phyloP scores from a whole-genome alignment of 768 basidiomycete genomes.

The Phlegmacium glaucopus region DNA sequence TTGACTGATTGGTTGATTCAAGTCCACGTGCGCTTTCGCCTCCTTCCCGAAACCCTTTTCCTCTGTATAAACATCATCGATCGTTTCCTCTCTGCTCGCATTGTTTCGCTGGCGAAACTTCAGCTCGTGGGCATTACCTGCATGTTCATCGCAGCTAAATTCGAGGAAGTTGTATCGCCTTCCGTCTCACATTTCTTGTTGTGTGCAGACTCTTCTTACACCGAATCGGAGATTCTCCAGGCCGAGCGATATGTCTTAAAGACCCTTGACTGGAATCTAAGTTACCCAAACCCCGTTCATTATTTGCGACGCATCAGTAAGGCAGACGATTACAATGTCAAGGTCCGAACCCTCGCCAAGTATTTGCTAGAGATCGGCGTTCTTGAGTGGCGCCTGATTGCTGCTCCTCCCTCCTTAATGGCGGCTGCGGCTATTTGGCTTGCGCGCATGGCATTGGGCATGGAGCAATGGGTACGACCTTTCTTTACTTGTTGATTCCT shows the following conservation, averaged over 20 bases:
- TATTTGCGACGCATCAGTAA: slow-evolving; percentile 91
- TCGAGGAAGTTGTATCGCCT: slow-evolving; percentile 93
- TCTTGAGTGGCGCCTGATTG: slow-evolving; percentile 83
- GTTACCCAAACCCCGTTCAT: slow-evolving; percentile 92
- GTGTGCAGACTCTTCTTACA: slow-evolving; percentile 85
- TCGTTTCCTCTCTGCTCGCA: slow-evolving; percentile 72
- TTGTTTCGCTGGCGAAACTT: slow-evolving; percentile 86
- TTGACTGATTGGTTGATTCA: slow-evolving; percentile 96
- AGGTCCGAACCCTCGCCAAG: slow-evolving; percentile 88
- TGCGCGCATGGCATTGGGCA: slow-evolving; percentile 75
- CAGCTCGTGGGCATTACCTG: slow-evolving; percentile 95
- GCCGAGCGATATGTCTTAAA: slow-evolving; percentile 90
- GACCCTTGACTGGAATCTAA: slow-evolving; percentile 90
- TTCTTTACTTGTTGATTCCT: neutral
- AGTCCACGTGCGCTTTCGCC: slow-evolving; percentile 88
- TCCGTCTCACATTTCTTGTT: slow-evolving; percentile 86
- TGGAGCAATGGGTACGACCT: slow-evolving; percentile 81
- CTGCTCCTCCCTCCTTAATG: slow-evolving; percentile 78
- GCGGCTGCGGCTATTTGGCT: slow-evolving; percentile 92
- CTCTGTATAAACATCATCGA: slow-evolving; percentile 92
- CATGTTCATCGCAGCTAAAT: slow-evolving; percentile 92
- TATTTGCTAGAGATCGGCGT: slow-evolving; percentile 91
- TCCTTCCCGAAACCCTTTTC: slow-evolving; percentile 94
- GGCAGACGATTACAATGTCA: slow-evolving; percentile 94
- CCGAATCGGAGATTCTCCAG: slow-evolving; percentile 65